A percentile compares a stretch with the other conserved stretches of the same genome.
These are phyloP conservation scores for Leishmania amazonensis DNA, from an alignment of 208 protist species.

Conservation along the genomic window DNA sequence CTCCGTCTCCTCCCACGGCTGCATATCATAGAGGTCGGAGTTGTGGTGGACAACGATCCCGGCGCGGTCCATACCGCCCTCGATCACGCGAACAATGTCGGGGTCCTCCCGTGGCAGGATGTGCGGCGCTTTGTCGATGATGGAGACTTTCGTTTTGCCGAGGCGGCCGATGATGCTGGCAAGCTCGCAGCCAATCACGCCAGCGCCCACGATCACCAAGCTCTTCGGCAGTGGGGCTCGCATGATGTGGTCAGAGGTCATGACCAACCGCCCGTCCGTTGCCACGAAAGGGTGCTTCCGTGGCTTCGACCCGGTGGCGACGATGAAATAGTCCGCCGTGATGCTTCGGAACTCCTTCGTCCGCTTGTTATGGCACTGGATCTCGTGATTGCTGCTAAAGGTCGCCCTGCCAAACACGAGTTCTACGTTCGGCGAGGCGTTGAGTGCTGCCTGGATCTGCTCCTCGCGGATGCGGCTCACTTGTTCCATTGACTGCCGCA, in stretches of 20 bases:
- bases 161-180: conserved; percentile 70
- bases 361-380: conserved; percentile 56
- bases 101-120: conserved; percentile 76
- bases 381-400: conserved; percentile 52
- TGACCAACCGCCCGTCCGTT: conserved; percentile 52
- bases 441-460: conserved; percentile 52
- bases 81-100: conserved; percentile 55
- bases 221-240: conserved; percentile 59
- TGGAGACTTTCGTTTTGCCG: conserved; percentile 70
- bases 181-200: conserved; percentile 80
- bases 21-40: conserved; percentile 74
- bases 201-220: conserved; percentile 78
- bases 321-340: conserved; percentile 78
- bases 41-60: conserved; percentile 77
- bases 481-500: conserved; percentile 46
- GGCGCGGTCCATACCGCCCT: conserved; percentile 38
- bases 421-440: conserved; percentile 42
- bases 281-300: conserved; percentile 58
- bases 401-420: conserved; percentile 61
- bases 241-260: conserved; percentile 83
- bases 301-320: conserved; percentile 74
- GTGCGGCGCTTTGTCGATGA: conserved; percentile 70
- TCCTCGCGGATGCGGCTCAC: conserved; percentile 54
- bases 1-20: conserved; percentile 53
- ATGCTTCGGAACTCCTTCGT: conserved; percentile 56